Evolutionary conservation across 257 asterid species (phyloP).

Genomic region (Striga asiatica): DNA sequence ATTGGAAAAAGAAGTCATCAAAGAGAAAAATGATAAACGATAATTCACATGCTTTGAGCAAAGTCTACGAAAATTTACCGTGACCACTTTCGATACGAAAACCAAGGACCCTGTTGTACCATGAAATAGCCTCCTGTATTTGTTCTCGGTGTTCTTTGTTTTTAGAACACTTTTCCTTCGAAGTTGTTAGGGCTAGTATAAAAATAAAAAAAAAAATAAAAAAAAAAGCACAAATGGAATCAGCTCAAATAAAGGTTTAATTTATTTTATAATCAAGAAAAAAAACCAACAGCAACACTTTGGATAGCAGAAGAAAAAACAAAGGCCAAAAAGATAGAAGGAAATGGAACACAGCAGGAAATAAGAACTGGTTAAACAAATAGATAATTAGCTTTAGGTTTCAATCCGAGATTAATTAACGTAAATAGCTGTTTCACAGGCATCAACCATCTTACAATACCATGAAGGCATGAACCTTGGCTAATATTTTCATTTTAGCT

Average conservation of each 20-base stretch:
- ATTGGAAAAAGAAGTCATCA: background rate
- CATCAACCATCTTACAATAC: no score
- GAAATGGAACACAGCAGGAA: background rate
- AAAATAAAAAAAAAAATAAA: conserved; percentile 1
- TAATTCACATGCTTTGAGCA: conserved; percentile 1
- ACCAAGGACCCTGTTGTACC: conserved; percentile 87
- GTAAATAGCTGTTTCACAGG: no score
- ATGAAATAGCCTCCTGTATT: conserved; percentile 70
- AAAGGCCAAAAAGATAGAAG: background rate
- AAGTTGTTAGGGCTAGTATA: conserved; percentile 40
- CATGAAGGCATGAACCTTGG: no score
- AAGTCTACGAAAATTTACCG: conserved; percentile 36
- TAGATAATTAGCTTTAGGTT: no score
- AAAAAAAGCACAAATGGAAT: conserved; percentile 8
- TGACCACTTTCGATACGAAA: conserved; percentile 75
- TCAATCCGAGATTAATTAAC: no score
- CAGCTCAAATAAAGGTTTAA: conserved; percentile 6
- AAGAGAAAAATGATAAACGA: background rate
- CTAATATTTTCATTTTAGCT: no score
- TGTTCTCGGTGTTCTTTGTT: conserved; percentile 43
- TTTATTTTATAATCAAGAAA: conserved; percentile 3
- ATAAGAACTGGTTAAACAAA: no score
- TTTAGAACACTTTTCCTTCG: conserved; percentile 39
- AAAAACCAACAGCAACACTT: background rate
- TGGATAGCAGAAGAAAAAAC: background rate